phyloP scores from a whole-genome alignment of 2,329 filamentous ascomycete species.

The Clathrospora elynae region DNA sequence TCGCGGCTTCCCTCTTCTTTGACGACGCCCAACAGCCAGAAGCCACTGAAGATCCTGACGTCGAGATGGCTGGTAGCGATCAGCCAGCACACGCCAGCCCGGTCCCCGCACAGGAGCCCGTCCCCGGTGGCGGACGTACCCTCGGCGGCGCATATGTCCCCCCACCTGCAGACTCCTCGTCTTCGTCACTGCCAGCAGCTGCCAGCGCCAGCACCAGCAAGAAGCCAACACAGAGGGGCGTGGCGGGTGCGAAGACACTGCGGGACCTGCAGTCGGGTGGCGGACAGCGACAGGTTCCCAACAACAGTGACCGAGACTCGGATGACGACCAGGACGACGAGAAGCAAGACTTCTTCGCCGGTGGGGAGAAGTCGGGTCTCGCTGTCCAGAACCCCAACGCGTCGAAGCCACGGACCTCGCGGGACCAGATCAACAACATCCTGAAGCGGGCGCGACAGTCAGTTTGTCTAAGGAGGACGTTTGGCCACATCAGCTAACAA shows the following conservation, averaged over 20 bases:
- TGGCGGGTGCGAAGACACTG: conserved; percentile 49
- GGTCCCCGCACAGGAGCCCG: conserved; percentile 29
- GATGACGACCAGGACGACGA: conserved; percentile 66
- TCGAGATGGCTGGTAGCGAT: conserved; percentile 46
- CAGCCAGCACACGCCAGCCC: conserved; percentile 24
- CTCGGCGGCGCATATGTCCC: conserved; percentile 46
- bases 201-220: conserved; percentile 24
- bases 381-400: conserved; percentile 69
- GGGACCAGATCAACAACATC: conserved; percentile 58
- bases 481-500: conserved; percentile 27
- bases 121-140: conserved; percentile 44
- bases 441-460: conserved; percentile 55
- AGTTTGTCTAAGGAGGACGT: conserved; percentile 13
- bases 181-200: conserved; percentile 32
- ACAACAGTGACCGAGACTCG: conserved; percentile 59
- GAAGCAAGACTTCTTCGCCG: conserved; percentile 74
- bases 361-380: conserved; percentile 81
- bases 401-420: conserved; percentile 52
- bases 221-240: conserved; percentile 39
- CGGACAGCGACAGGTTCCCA: conserved; percentile 53
- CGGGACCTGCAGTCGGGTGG: conserved; percentile 54
- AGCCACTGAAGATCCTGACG: conserved; percentile 30
- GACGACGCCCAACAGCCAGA: conserved; percentile 39
- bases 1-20: conserved; percentile 54
- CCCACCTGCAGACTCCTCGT: conserved; percentile 26